Evolutionary conservation across 768 basidiomycete species (phyloP).

Genomic region (Lactarius vividus): DNA sequence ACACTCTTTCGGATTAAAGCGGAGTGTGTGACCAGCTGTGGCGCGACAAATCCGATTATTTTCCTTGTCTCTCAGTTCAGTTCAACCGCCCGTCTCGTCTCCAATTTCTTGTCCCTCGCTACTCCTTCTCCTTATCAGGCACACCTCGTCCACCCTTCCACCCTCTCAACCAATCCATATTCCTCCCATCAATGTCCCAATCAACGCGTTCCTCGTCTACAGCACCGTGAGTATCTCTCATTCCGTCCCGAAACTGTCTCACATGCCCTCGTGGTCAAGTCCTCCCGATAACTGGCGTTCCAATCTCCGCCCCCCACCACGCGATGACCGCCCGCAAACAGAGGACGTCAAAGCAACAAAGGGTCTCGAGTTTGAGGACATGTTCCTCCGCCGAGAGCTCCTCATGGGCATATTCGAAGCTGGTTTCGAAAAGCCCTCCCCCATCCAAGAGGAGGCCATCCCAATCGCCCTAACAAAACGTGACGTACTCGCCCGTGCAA

Average conservation of each 20-base stretch:
- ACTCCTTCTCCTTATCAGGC: background rate
- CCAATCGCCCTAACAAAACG: slow-evolving; percentile 91
- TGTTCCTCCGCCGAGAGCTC: slow-evolving; percentile 87
- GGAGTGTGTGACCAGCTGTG: slow-evolving; percentile 14
- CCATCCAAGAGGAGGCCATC: slow-evolving; percentile 99
- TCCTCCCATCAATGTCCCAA: slow-evolving; percentile 23
- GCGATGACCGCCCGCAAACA: slow-evolving; percentile 92
- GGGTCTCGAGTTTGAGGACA: slow-evolving; percentile 94
- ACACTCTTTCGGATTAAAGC: slow-evolving; percentile 30
- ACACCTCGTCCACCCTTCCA: background rate
- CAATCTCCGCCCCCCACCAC: slow-evolving; percentile 79
- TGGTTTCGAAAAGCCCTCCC: slow-evolving; percentile 93
- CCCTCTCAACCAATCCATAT: background rate
- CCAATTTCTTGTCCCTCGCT: background rate
- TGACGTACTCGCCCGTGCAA: slow-evolving; percentile 92
- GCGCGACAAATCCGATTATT: slow-evolving; percentile 4
- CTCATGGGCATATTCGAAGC: slow-evolving; percentile 99
- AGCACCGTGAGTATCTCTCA: slow-evolving; percentile 25
- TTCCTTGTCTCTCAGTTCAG: background rate
- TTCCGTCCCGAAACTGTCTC: background rate
- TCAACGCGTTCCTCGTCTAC: slow-evolving; percentile 28
- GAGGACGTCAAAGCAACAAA: slow-evolving; percentile 95
- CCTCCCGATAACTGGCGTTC: slow-evolving; percentile 58
- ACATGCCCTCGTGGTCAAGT: background rate
- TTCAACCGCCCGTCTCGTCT: background rate